Evolutionary conservation across 2,329 filamentous ascomycete genomes (phyloP).

Genomic region (Graphilbum ipis-grandicollis): DNA sequence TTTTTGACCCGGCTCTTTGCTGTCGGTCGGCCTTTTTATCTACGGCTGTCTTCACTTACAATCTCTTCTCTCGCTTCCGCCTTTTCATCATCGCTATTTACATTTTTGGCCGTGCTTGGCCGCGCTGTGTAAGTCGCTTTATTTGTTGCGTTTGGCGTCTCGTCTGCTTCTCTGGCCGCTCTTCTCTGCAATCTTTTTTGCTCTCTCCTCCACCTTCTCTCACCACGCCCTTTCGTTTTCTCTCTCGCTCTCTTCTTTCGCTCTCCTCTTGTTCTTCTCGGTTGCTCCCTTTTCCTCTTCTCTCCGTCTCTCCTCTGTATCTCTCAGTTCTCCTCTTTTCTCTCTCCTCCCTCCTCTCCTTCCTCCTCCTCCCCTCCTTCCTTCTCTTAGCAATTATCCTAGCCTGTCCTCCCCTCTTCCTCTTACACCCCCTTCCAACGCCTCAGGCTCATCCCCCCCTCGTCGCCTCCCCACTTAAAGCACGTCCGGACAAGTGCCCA

Average conservation of each 20-base stretch:
- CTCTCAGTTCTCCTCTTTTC: constrained; percentile 1
- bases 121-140: no score
- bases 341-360: not conserved
- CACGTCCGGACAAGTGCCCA: constrained; percentile 1
- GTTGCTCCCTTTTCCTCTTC: constrained; percentile 13
- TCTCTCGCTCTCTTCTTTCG: constrained; percentile 2
- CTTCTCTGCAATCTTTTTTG: no score
- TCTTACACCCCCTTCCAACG: constrained; percentile 1
- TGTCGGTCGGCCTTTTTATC: no score
- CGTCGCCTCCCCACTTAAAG: constrained; percentile 8
- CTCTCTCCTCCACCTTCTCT: no score
- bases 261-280: constrained; percentile 2
- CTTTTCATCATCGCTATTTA: no score
- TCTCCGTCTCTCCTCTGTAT: constrained; percentile 3
- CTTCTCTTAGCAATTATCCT: not conserved
- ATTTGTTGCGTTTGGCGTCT: no score
- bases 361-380: not conserved
- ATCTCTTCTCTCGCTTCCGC: no score
- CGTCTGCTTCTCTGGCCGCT: no score
- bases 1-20: no score
- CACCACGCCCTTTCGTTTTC: not conserved
- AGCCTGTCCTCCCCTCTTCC: not conserved
- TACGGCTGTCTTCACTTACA: no score
- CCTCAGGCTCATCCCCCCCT: constrained; percentile 1
- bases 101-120: no score